Base-by-base conservation (phyloP, 2,329 filamentous ascomycete species). In the Aquanectria penicillioides region DNA sequence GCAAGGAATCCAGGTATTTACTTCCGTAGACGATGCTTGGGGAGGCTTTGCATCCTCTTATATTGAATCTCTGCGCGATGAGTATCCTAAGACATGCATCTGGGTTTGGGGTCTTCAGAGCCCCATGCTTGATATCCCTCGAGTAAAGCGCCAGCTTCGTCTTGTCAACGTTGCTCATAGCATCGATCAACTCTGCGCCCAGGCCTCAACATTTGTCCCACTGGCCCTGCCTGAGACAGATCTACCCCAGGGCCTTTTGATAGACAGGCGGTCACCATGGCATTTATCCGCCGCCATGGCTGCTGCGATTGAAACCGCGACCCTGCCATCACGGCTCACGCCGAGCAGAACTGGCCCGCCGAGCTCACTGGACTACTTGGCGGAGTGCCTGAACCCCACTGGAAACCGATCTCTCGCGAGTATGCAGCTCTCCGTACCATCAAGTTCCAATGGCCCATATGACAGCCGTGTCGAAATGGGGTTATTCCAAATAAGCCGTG, bases 31-130 rank as follows among this genome's bases (percentile, higher is more conserved):
- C 71, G 91, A 94, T 75, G 90, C 89, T 11, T 95, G 92, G 92
- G 90, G 88, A 61, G 91, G 92, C 1, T 94, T 94, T 72, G 84
- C 89, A 6, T 80, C 88, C 3, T 83, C 84, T 57, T 94, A 94
- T 71, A 74, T 93, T 22, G 89, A 98, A 73, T 83, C 88, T 25
- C 77, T 99, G 56, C 81, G 92, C 61, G 95, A 99, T 72, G 95
- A 99, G 73, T 94, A 94, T 73, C 92, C 93, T 25, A 98, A 97
- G 78, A 86, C 88, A 28, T 87, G 87, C 47, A 86, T 97, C 26
- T 96, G 93, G 91, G 85, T 93, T 11, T 98, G 94, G 89, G 94
- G 90, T 0, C 74, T 93, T 18, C 90, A 96, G 73, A 88, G 89
- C 54, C 78, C 78, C 2, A 79, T 82, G 34, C 79, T 75, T 44